Evolutionary conservation across 345 rosid species (phyloP).

Genomic region (Microcos paniculata): DNA sequence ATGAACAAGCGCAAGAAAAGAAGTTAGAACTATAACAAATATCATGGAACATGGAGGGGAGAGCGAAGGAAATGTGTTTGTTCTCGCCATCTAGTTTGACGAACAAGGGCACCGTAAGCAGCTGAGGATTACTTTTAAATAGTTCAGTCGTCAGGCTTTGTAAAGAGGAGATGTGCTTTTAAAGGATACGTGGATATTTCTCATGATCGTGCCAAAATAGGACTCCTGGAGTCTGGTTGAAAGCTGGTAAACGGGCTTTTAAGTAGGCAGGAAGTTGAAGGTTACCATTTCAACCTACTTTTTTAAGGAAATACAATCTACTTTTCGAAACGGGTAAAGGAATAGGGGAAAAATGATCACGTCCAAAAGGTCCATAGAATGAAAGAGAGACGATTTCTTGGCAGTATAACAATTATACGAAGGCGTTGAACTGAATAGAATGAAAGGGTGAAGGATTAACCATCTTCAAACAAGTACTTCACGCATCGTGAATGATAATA

Average conservation of each 20-base stretch:
- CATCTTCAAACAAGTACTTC: not conserved
- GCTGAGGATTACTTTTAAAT: not conserved
- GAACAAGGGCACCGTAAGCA: not conserved
- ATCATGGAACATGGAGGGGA: not conserved
- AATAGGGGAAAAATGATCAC: not conserved
- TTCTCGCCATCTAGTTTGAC: not conserved
- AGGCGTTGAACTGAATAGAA: not conserved
- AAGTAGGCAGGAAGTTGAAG: not conserved
- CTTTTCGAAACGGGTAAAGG: not conserved
- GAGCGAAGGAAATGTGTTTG: not conserved
- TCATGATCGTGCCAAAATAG: not conserved
- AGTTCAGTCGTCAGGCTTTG: not conserved
- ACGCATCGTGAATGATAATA: not conserved
- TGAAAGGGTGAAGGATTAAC: not conserved
- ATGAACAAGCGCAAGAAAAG: constrained; percentile 1
- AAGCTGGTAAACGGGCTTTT: constrained; percentile 12
- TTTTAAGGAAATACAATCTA: not conserved
- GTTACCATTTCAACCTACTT: constrained; percentile 8
- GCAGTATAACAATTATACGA: not conserved
- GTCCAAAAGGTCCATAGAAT: not conserved
- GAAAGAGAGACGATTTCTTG: not conserved
- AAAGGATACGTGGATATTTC: not conserved
- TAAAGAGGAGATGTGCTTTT: not conserved
- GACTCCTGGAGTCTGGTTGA: not conserved
- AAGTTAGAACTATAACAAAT: not conserved